Conservation (phyloP, 2,329 filamentous ascomycete species). For the Pestalotiopsis sp. region DNA sequence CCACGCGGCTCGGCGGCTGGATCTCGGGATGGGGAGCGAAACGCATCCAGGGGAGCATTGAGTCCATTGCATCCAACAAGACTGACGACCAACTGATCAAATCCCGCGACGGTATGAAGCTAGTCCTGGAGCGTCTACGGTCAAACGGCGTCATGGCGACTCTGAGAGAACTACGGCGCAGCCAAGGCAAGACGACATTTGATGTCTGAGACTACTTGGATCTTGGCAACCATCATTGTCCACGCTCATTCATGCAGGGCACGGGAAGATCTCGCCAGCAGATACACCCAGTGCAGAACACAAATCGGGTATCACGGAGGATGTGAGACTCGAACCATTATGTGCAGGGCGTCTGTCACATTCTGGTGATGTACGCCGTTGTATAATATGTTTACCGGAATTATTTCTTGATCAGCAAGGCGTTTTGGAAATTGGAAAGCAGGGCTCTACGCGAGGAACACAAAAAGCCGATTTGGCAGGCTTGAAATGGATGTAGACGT, state of each 20-base stretch:
- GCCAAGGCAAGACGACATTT: constrained; percentile 40
- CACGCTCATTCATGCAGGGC: neutral
- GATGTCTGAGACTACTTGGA: constrained; percentile 19
- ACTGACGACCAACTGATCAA: constrained; percentile 79
- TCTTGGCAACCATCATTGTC: neutral
- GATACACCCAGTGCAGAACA: neutral
- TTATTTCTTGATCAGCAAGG: constrained; percentile 7
- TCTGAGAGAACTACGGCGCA: constrained; percentile 54
- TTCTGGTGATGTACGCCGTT: neutral
- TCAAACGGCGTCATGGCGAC: constrained; percentile 62
- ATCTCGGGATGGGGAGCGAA: constrained; percentile 63
- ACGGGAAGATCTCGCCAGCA: neutral
- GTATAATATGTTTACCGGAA: constrained; percentile 5
- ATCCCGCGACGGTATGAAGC: constrained; percentile 80
- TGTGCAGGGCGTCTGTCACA: neutral
- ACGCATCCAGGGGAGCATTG: constrained; percentile 78
- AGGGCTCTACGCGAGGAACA: neutral
- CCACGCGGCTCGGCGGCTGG: constrained; percentile 43
- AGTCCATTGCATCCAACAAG: constrained; percentile 76
- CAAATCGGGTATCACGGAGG: neutral
- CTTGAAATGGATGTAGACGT: neutral
- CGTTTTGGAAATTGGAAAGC: constrained; percentile 13
- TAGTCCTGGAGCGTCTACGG: constrained; percentile 73
- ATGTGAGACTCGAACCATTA: neutral
- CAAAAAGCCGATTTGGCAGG: neutral